Evolutionary conservation across 2,329 filamentous ascomycete genomes (phyloP), one percentile per base, ranked within the genome.

Genomic region (Cladophialophora carrionii): DNA sequence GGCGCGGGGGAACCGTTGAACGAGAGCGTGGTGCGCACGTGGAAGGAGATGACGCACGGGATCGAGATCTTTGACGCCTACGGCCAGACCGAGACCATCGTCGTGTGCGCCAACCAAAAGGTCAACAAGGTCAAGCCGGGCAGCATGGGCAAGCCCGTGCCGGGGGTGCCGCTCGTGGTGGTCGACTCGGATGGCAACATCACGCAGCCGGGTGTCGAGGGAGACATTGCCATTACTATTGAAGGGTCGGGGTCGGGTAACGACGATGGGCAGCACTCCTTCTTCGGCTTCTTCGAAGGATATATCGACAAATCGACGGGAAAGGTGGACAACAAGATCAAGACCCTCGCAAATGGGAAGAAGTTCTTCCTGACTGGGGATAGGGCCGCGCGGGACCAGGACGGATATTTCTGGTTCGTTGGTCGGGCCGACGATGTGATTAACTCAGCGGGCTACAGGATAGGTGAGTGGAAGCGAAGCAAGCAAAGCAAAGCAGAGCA

Each of bases 1-100:
- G 76, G 76, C 7, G 77, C 77, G 6, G 77, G 78, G 7, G 78
- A 79, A 61, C 76, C 78, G 3, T 58, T 79, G 43, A 79, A 79
- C 57, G 75, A 73, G n/a, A 73, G 76, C 62, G 78, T 79, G 1
- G 78, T 79, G 26, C 66, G 71, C 4, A 67, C 73, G 46, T 79
- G 76, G 76, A 71, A 73, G 60, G 71, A 74, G 37, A 75, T 75
- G 65, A 77, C 71, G 4, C 74, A 72, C 1, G 70, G 70, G 4
- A 68, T 78, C 54, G 72, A 77, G 56, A 79, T 79, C 48, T 74
- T 72, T 58, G 77, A 79, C 65, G 78, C 76, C 2, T 79, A 78
- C 57, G 78, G 77, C 10, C 77, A 79, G 67, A 78, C 76, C 17
- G 78, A 79, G 65, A 78, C 77, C 4, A 74, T 77, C 5, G 71